Evolutionary conservation across 192 early-diverging fungal species (phyloP).

Genomic region (Linnemannia zychae): DNA sequence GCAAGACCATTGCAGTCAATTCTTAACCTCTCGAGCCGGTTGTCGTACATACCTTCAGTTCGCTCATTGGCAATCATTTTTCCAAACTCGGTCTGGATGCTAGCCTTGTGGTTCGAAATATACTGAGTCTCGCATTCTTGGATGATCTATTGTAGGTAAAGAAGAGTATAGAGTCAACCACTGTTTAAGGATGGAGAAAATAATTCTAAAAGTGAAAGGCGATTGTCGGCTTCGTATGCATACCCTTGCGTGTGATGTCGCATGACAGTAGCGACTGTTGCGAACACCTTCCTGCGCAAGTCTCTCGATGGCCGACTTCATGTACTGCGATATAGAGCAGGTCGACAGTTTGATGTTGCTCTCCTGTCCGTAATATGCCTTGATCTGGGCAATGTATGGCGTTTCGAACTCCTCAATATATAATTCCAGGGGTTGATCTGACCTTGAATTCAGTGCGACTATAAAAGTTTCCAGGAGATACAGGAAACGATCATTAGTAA

Average conservation of each 20-base stretch:
- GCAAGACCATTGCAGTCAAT: not conserved
- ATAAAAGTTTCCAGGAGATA: not conserved
- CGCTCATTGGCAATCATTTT: slow-evolving; percentile 74
- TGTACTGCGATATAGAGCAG: slow-evolving; percentile 75
- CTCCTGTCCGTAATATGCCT: slow-evolving; percentile 78
- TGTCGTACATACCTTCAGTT: slow-evolving; percentile 65
- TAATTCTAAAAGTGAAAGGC: not conserved
- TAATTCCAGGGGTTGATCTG: slow-evolving; percentile 73
- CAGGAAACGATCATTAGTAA: not conserved
- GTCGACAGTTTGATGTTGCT: slow-evolving; percentile 69
- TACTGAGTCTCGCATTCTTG: slow-evolving; percentile 84
- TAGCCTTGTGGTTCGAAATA: slow-evolving; percentile 72
- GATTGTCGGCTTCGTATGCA: not conserved
- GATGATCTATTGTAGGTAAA: slow-evolving; percentile 57
- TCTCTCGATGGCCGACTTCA: slow-evolving; percentile 71
- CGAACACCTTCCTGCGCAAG: slow-evolving; percentile 74
- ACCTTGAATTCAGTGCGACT: slow-evolving; percentile 74
- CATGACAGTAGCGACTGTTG: slow-evolving; percentile 72
- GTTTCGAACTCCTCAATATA: slow-evolving; percentile 88
- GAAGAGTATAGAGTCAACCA: not conserved
- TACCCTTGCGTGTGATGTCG: slow-evolving; percentile 76
- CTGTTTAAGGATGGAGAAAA: not conserved
- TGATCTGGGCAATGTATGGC: slow-evolving; percentile 75
- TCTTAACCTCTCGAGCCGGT: not conserved
- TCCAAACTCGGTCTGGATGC: slow-evolving; percentile 78